Evolutionary conservation across 805 yeast genomes (phyloP).

Genomic region (Lipomyces mesembrius): DNA sequence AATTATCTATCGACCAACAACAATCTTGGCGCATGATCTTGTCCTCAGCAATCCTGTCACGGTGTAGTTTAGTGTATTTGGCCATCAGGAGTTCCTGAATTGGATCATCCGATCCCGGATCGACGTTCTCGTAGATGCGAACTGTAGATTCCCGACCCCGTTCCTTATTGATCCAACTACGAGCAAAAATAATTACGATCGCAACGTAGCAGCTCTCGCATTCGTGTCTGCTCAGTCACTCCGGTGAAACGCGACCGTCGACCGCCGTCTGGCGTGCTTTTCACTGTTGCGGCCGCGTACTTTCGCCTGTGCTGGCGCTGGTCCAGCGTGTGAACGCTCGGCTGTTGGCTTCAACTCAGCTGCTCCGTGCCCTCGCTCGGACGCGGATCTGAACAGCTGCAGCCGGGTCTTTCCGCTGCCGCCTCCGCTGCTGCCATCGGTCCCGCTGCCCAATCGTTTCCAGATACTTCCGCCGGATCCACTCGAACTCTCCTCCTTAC

Average conservation of each 20-base stretch:
- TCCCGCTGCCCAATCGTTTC: neutral
- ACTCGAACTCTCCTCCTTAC: neutral
- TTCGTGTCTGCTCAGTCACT: neutral
- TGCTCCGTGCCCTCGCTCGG: constrained; percentile 21
- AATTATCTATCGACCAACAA: neutral
- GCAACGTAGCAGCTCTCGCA: no score
- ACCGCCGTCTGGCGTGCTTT: constrained; percentile 14
- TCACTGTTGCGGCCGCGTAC: constrained; percentile 12
- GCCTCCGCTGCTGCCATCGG: neutral
- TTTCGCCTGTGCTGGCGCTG: neutral
- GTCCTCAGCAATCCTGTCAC: neutral
- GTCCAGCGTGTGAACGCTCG: neutral
- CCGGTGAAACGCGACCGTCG: constrained; percentile 32
- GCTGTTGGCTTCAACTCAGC: neutral
- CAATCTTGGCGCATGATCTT: neutral
- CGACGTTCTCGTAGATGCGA: neutral
- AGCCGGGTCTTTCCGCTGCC: constrained; percentile 3
- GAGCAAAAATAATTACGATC: no score
- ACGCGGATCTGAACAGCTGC: constrained; percentile 14
- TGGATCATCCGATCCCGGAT: neutral
- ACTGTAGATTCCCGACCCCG: neutral
- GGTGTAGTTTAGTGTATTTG: neutral
- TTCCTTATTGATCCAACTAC: no score
- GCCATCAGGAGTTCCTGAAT: neutral
- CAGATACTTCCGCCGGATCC: neutral